Evolutionary conservation across 139 green algal genomes (phyloP).

Genomic region (Closterium sp.): DNA sequence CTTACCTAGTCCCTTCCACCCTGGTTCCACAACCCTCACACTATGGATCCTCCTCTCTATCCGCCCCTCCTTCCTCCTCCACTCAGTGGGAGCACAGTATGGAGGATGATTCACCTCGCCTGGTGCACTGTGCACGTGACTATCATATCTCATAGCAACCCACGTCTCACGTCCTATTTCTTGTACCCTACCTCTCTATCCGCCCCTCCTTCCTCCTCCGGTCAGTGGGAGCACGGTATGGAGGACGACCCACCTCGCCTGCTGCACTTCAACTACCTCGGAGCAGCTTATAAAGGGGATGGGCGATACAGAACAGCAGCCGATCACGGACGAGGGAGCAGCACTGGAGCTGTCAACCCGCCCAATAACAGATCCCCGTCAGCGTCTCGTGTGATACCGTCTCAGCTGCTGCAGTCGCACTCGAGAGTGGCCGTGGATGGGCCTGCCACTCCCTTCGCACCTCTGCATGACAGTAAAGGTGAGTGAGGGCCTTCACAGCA

Average conservation of each 20-base stretch:
- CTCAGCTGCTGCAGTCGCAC: not conserved
- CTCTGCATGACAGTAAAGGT: too few species aligned
- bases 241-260: not conserved
- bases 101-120: too few species aligned
- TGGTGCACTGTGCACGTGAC: too few species aligned
- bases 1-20: too few species aligned
- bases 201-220: not conserved
- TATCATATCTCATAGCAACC: too few species aligned
- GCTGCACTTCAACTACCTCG: not conserved
- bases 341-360: not conserved
- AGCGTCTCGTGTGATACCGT: not conserved
- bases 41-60: not conserved
- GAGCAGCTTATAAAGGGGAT: not conserved
- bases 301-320: not conserved
- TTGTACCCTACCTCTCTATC: not conserved
- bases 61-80: not conserved
- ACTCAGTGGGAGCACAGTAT: too few species aligned
- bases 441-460: not conserved
- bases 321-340: not conserved
- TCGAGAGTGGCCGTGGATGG: not conserved
- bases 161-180: not conserved
- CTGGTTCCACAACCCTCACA: too few species aligned
- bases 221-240: not conserved
- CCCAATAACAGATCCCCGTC: not conserved
- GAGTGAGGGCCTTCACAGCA: too few species aligned